Evolutionary conservation across 371 early-diverging fungal species (phyloP).

Genomic region (Actinomortierella wolfii): DNA sequence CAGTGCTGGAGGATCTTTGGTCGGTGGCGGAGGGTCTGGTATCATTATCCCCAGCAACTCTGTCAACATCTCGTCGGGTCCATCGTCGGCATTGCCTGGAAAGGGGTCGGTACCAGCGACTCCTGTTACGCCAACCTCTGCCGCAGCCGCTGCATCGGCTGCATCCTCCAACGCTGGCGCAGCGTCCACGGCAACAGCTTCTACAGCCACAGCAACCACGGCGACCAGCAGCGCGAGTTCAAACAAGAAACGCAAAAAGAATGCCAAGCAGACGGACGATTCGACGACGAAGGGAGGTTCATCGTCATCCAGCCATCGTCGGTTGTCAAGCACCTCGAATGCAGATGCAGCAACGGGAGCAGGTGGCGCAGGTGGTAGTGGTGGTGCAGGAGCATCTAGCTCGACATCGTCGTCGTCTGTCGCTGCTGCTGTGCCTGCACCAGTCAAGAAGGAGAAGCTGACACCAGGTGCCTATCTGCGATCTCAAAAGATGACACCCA

Average conservation of each 20-base stretch:
- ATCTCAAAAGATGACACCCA: constrained; percentile 68
- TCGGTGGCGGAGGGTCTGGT: constrained; percentile 40
- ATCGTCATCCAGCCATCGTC: constrained; percentile 23
- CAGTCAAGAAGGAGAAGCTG: constrained; percentile 66
- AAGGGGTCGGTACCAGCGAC: constrained; percentile 7
- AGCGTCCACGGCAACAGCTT: neutral
- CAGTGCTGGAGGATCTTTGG: constrained; percentile 20
- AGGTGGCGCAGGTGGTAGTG: too few relatives aligned
- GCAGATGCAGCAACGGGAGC: neutral
- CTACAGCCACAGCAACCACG: too few relatives aligned
- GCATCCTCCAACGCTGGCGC: neutral
- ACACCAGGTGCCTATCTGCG: constrained; percentile 80
- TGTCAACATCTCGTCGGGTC: constrained; percentile 33
- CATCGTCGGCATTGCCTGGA: constrained; percentile 10
- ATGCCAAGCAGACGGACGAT: neutral
- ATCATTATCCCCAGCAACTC: constrained; percentile 51
- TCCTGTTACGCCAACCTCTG: constrained; percentile 20
- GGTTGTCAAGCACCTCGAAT: constrained; percentile 20
- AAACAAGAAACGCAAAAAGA: too few relatives aligned
- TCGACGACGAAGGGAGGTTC: constrained; percentile 21
- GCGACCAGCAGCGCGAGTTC: too few relatives aligned
- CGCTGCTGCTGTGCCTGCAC: constrained; percentile 47
- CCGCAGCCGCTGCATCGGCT: constrained; percentile 7
- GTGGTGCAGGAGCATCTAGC: constrained; percentile 4
- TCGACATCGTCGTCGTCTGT: constrained; percentile 9